Percentiles rank a stretch among this genome's conserved stretches.
Conservation (phyloP, 768 basidiomycete genomes). For the Leccinellum rugosiceps region DNA sequence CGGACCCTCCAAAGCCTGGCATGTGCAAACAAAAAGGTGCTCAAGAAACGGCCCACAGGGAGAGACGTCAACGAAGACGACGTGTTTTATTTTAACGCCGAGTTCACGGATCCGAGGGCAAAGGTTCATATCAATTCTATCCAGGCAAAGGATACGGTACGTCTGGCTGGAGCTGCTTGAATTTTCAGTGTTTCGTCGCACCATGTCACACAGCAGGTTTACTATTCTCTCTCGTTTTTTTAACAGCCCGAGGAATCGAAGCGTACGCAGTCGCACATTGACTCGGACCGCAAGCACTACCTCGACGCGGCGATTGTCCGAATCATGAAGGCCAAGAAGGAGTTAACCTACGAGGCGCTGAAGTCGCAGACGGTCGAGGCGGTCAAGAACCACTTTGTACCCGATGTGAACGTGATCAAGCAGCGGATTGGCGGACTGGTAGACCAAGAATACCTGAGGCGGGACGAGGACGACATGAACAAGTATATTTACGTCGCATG, state of each 20-base stretch:
- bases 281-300: constrained; percentile 80
- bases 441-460: constrained; percentile 81
- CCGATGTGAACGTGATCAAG: constrained; percentile 84
- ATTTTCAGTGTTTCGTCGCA: neutral
- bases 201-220: neutral
- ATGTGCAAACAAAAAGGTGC: constrained; percentile 84
- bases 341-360: constrained; percentile 73
- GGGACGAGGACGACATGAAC: constrained; percentile 69
- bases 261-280: constrained; percentile 78
- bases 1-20: constrained; percentile 90
- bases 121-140: constrained; percentile 95
- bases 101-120: constrained; percentile 73
- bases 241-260: constrained; percentile 79
- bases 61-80: constrained; percentile 77
- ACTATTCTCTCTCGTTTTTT: neutral
- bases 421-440: constrained; percentile 77
- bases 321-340: constrained; percentile 92
- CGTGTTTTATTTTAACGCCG: constrained; percentile 75
- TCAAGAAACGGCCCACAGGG: constrained; percentile 76
- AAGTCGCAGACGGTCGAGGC: constrained; percentile 82
- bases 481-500: constrained; percentile 80
- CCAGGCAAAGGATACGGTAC: constrained; percentile 87
- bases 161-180: constrained; percentile 24
- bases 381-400: constrained; percentile 84
- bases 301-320: constrained; percentile 96